Conservation (phyloP, 2,329 filamentous ascomycete genomes). For the Fusarium solani-melongenae region DNA sequence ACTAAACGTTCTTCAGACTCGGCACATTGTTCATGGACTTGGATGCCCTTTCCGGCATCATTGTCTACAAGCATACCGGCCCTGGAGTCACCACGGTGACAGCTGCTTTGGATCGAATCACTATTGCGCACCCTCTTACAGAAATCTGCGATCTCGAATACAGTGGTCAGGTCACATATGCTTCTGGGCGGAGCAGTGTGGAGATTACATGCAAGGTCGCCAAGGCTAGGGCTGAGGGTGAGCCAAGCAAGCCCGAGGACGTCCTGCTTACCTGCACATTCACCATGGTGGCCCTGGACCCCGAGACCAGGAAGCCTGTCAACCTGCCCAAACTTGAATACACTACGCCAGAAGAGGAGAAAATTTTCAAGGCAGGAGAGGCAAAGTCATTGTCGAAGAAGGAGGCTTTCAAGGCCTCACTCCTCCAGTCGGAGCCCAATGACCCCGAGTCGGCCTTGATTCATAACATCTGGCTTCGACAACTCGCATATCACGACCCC, state of each 20-base stretch:
- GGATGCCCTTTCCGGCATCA: slow-evolving; percentile 79
- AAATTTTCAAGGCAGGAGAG: slow-evolving; percentile 38
- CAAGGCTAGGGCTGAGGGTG: slow-evolving; percentile 70
- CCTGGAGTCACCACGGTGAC: slow-evolving; percentile 63
- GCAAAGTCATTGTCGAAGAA: not conserved
- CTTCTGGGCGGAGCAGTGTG: slow-evolving; percentile 77
- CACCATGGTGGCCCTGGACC: slow-evolving; percentile 46
- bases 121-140: slow-evolving; percentile 74
- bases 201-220: slow-evolving; percentile 81
- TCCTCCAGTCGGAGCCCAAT: slow-evolving; percentile 43
- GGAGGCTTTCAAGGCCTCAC: slow-evolving; percentile 30
- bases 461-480: slow-evolving; percentile 45
- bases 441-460: slow-evolving; percentile 45
- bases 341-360: slow-evolving; percentile 44
- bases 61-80: slow-evolving; percentile 77
- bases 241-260: slow-evolving; percentile 59
- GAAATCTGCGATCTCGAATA: slow-evolving; percentile 84
- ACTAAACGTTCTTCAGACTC: slow-evolving; percentile 50
- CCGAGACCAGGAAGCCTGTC: slow-evolving; percentile 43
- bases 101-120: slow-evolving; percentile 62
- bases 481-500: slow-evolving; percentile 44
- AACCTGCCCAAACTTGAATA: slow-evolving; percentile 38
- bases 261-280: slow-evolving; percentile 56
- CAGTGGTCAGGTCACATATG: slow-evolving; percentile 71
- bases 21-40: slow-evolving; percentile 84